Evolutionary conservation across 768 basidiomycete species (phyloP).

Genomic region (Hortiboletus campestris): DNA sequence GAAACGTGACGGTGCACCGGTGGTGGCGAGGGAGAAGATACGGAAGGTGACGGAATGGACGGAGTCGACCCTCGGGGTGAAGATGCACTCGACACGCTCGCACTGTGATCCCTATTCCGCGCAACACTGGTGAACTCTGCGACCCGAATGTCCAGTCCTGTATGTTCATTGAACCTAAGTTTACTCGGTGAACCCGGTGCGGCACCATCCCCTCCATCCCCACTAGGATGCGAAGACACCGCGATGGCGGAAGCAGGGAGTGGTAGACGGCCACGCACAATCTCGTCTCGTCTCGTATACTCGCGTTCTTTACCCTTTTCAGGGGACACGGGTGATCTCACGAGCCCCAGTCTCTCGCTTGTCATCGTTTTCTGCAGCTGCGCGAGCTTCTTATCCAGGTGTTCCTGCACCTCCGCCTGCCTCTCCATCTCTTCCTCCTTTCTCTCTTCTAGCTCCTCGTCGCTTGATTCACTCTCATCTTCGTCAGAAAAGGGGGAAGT

Average conservation of each 20-base stretch:
- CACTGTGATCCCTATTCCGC: conserved; percentile 57
- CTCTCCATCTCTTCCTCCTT: conserved; percentile 72
- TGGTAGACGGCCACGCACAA: conserved; percentile 42
- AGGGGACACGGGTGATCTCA: conserved; percentile 37
- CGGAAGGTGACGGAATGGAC: conserved; percentile 72
- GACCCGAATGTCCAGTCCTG: conserved; percentile 34
- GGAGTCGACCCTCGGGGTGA: conserved; percentile 80
- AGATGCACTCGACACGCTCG: conserved; percentile 70
- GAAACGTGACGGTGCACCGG: conserved; percentile 26
- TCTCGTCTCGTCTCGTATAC: conserved; percentile 14
- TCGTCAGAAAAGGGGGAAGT: conserved; percentile 53
- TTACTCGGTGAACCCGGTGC: conserved; percentile 34
- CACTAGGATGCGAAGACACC: not conserved
- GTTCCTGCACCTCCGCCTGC: conserved; percentile 63
- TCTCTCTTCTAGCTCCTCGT: conserved; percentile 51
- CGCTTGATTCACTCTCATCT: conserved; percentile 53
- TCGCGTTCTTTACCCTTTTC: conserved; percentile 38
- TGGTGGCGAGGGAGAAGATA: conserved; percentile 46
- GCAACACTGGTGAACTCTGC: conserved; percentile 29
- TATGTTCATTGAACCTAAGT: conserved; percentile 14
- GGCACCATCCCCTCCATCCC: not conserved
- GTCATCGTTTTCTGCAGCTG: conserved; percentile 73
- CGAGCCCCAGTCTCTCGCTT: conserved; percentile 68
- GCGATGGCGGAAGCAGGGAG: conserved; percentile 18
- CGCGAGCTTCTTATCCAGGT: conserved; percentile 62